Percentiles rank a stretch among this genome's conserved stretches.
Conservation (phyloP, 2,329 filamentous ascomycete species). For the Xylaria sp. region DNA sequence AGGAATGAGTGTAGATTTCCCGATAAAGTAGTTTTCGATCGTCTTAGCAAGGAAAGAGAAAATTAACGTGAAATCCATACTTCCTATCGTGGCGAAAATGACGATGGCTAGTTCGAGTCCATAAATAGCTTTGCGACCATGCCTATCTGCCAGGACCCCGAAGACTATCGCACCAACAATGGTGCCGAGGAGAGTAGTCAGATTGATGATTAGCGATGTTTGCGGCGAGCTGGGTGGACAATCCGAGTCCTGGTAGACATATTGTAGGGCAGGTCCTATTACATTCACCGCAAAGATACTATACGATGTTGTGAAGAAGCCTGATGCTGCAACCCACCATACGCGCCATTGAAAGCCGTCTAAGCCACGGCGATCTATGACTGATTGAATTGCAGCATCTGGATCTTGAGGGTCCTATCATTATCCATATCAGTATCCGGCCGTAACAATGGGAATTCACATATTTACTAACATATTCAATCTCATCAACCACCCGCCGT, state of each 20-base stretch:
- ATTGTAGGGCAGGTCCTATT: constrained; percentile 38
- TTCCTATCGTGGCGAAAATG: constrained; percentile 66
- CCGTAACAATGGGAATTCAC: not conserved
- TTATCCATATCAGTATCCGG: not conserved
- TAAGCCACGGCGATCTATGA: constrained; percentile 41
- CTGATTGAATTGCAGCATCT: constrained; percentile 40
- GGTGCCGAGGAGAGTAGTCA: constrained; percentile 64
- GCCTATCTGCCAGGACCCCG: constrained; percentile 64
- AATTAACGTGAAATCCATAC: constrained; percentile 10
- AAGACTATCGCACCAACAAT: constrained; percentile 64
- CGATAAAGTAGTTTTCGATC: not conserved
- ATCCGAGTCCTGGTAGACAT: constrained; percentile 40
- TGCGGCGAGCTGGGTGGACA: constrained; percentile 11
- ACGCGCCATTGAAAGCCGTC: constrained; percentile 44
- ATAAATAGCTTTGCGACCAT: constrained; percentile 65
- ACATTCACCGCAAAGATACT: constrained; percentile 50
- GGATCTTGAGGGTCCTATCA: constrained; percentile 41
- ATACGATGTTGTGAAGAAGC: constrained; percentile 53
- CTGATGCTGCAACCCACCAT: constrained; percentile 44
- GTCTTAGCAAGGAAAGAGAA: not conserved
- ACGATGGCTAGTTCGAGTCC: constrained; percentile 67
- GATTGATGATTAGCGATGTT: constrained; percentile 50
- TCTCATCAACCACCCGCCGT: constrained; percentile 38
- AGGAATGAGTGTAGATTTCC: not conserved
- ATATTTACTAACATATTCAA: constrained; percentile 40